Evolutionary conservation across 106 monocot genomes (phyloP), one percentile per base, ranked within the genome.

Genomic region (Dendrobium huoshanense): DNA sequence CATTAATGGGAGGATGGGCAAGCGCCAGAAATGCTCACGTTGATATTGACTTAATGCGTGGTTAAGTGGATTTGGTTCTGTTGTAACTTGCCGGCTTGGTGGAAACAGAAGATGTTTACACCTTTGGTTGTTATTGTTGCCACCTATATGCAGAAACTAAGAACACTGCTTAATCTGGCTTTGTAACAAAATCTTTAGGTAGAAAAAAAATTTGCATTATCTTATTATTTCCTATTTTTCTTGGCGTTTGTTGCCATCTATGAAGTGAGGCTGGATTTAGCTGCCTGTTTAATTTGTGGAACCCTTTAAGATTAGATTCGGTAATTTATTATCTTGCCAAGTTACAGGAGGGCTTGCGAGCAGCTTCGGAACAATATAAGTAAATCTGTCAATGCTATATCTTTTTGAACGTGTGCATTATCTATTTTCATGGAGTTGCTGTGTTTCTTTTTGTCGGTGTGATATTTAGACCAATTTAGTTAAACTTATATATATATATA

Each of bases 41-140:
- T 16, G 85, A 85, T 29, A 90, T 90, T n/a, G 85, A 90, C 83
- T 85, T 90, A 85, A 87, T 85, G 13, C 78, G 83, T 1, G 87
- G 90, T 11, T 90, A 82, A 81, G 37, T 19, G 37, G 3, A 37
- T 61, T 61, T 61, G 8, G 19, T 18, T 61, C 22, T 61, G 0
- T 22, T 61, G 61, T 22, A 61, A 51, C 25, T 65, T 70, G 37
- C 13, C 2, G 29, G 8, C 19, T 2, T 70, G 70, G 70, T 29
- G 70, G 70, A 70, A 33, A 15, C 13, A 70, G 70, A 29, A 33
- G 15, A 70, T 70, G n/a, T 15, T 70, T 10, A 33, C 33, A 65
- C 64, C 29, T 29, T 15, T 33, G 29, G 37, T 20, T 61, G 24
- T 61, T 61, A 61, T 61, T 61, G 61, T 6, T 61, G 70, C 33